Evolutionary conservation across 257 asterid genomes (phyloP).

Genomic region (Coffea eugenioides): DNA sequence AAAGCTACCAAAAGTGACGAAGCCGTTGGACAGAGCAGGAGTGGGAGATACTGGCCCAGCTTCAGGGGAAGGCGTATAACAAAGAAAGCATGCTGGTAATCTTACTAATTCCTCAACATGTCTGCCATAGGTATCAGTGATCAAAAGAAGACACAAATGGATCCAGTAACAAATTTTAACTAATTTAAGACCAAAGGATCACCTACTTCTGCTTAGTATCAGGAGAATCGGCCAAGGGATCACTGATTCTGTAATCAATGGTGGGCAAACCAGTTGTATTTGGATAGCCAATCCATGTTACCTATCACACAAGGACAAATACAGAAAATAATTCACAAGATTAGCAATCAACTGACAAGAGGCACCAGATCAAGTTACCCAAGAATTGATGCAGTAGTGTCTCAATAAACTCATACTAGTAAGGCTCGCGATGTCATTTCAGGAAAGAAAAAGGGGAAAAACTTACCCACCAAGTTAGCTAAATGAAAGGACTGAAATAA

Average conservation of each 20-base stretch:
- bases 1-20: conserved; percentile 95
- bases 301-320: conserved; percentile 44
- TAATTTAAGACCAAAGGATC: conserved; percentile 3
- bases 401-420: not conserved
- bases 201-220: conserved; percentile 76
- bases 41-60: conserved; percentile 86
- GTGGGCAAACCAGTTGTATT: conserved; percentile 97
- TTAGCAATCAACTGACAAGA: not conserved
- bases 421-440: not conserved
- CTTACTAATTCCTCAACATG: conserved; percentile 93
- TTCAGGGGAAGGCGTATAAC: conserved; percentile 98
- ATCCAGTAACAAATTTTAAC: not conserved
- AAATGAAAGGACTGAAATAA: not conserved
- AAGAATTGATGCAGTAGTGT: not conserved
- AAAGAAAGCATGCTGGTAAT: conserved; percentile 84
- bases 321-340: not conserved
- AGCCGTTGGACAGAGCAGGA: conserved; percentile 92
- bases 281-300: conserved; percentile 99
- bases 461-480: not conserved
- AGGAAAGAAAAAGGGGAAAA: no score
- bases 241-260: conserved; percentile 93
- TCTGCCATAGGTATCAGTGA: conserved; percentile 48
- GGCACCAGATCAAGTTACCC: conserved; percentile 3
- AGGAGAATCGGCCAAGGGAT: conserved; percentile 81
- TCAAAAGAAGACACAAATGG: conserved; percentile 2